Conservation (phyloP, 768 basidiomycete species). For the Boletus tomentosulus region DNA sequence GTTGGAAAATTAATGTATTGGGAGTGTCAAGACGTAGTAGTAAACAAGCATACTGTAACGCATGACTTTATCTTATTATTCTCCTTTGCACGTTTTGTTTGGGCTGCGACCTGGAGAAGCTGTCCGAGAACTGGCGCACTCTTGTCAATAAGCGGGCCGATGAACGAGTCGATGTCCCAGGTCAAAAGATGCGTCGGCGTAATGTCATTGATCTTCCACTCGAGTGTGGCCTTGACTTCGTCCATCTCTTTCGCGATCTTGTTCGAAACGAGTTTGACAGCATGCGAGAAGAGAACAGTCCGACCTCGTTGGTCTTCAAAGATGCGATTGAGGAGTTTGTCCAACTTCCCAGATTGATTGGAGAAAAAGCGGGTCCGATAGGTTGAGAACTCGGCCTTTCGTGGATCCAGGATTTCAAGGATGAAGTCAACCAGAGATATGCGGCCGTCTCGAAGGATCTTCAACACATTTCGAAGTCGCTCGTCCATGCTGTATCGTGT, state of each 20-base stretch:
- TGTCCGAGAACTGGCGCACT: not conserved
- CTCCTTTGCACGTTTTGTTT: not conserved
- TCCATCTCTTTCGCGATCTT: not conserved
- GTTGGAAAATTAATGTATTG: too few relatives aligned
- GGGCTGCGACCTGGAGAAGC: not conserved
- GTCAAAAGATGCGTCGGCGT: too few relatives aligned
- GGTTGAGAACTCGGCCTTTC: not conserved
- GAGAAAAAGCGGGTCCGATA: not conserved
- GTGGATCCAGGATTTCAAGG: too few relatives aligned
- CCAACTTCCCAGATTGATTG: not conserved
- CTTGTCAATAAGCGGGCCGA: not conserved
- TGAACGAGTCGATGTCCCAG: not conserved
- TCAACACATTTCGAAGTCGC: too few relatives aligned
- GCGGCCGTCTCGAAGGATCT: too few relatives aligned
- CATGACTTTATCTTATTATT: not conserved
- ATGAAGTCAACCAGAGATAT: too few relatives aligned
- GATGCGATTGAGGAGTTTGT: not conserved
- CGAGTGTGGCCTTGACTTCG: not conserved
- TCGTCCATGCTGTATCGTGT: too few relatives aligned
- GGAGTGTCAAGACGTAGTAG: too few relatives aligned
- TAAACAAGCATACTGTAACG: not conserved
- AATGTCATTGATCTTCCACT: not conserved
- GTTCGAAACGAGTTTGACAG: not conserved
- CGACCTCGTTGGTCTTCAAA: not conserved
- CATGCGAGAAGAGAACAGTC: not conserved